Evolutionary conservation across 495 filamentous ascomycete species (phyloP), one percentile per base, ranked within the genome.

Genomic region (Neohortaea acidophila): DNA sequence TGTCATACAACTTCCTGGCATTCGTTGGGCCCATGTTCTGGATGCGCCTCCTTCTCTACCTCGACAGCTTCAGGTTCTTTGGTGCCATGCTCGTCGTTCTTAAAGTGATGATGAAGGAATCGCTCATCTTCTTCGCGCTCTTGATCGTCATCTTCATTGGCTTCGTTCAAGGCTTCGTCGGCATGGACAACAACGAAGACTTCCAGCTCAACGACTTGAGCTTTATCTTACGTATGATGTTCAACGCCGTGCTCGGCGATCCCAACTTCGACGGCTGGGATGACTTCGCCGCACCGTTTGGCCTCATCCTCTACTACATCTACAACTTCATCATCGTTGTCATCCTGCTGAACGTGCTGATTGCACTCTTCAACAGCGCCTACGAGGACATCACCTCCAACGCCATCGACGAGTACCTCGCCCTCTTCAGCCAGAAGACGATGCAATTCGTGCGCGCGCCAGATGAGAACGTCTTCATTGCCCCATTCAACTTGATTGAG

Each of bases 31-130:
- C 89, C 1, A 85, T 97, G 83, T 94, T 97, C 58, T 97, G 89
- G 89, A 74, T 76, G 51, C 81, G 89, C 12, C 69, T 97, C 51
- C 67, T 96, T 41, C 73, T 97, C 6, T 97, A 92, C 53, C 69
- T 97, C 7, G 89, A 97, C 62, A 79, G 49, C 0, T 83, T 89
- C 62, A 78, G 81, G 43, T 97, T 97, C 67, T 96, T 97, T 47
- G 89, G 89, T 29, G 84, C 84, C 36, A 96, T 97, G 91, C 68
- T 97, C 23, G 86, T 96, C 6, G 82, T 97, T 3, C 63, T 97
- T 23, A 85, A 94, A 51, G 85, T 96, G 35, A 96, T 97, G 91
- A 96, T 97, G 89, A 84, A 86, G 51, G 89, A 97, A 55, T 91
- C 82, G 39, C 60, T 97, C 38, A 94, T 96, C 46, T 97, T 97